Evolutionary conservation across 208 protist species (phyloP).

Genomic region (Acanthamoeba royreba): DNA sequence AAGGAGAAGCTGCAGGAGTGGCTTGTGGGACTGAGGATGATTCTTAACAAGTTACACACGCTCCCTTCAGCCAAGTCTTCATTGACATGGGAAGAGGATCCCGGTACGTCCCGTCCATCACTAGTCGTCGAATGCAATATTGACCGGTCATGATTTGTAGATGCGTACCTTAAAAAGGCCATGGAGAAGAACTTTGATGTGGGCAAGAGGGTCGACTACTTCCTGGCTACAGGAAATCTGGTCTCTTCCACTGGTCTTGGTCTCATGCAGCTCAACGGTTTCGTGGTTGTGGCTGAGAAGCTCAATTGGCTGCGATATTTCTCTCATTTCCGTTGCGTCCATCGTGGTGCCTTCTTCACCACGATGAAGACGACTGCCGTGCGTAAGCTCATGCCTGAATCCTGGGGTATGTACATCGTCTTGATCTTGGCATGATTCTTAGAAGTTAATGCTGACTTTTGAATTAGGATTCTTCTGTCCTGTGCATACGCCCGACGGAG

Average conservation of each 20-base stretch:
- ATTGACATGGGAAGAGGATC: not conserved
- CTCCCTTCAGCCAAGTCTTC: not conserved
- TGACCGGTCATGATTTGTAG: not conserved
- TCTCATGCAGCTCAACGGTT: constrained; percentile 90
- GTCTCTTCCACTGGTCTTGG: constrained; percentile 79
- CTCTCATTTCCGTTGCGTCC: constrained; percentile 97
- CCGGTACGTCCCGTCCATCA: not conserved
- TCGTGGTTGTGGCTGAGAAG: constrained; percentile 97
- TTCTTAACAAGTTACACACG: constrained; percentile 3
- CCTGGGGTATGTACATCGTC: constrained; percentile 85
- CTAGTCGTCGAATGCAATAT: not conserved
- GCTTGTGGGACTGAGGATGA: not conserved
- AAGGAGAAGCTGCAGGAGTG: constrained; percentile 73
- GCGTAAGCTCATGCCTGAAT: constrained; percentile 97
- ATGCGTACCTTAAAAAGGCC: constrained; percentile 8
- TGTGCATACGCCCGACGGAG: constrained; percentile 99
- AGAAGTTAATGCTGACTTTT: not conserved
- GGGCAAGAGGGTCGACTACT: constrained; percentile 77
- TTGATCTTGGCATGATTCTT: not conserved
- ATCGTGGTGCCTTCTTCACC: constrained; percentile 97
- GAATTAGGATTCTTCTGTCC: constrained; percentile 98
- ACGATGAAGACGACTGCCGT: constrained; percentile 97
- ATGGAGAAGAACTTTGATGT: constrained; percentile 54
- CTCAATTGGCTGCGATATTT: constrained; percentile 99
- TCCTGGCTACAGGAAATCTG: constrained; percentile 88